phyloP scores from a whole-genome alignment of 2,329 filamentous ascomycete species.

The Paramyrothecium sp. region DNA sequence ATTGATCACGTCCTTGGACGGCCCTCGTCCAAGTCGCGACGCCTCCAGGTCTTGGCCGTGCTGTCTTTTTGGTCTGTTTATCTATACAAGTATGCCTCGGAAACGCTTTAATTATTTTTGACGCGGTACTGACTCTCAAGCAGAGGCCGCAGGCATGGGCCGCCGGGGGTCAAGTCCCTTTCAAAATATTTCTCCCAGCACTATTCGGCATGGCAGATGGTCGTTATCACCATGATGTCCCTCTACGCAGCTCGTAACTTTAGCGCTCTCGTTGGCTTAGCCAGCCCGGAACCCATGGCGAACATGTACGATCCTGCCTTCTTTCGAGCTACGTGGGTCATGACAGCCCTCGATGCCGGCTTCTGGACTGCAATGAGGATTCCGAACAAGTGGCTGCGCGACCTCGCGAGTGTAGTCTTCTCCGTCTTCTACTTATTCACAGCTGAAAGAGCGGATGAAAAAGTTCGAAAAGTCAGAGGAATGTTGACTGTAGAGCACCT shows the following conservation, averaged over 20 bases:
- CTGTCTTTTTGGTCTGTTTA: constrained; percentile 90
- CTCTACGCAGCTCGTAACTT: constrained; percentile 93
- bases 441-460: constrained; percentile 93
- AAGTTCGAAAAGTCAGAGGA: constrained; percentile 85
- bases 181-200: constrained; percentile 69
- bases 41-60: constrained; percentile 88
- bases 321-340: constrained; percentile 95
- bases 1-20: constrained; percentile 89
- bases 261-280: constrained; percentile 84
- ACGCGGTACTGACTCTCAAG: constrained; percentile 11
- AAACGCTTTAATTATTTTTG: background rate
- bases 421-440: constrained; percentile 88
- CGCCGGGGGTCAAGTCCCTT: constrained; percentile 68
- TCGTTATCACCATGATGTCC: constrained; percentile 84
- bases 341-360: constrained; percentile 90
- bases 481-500: constrained; percentile 88
- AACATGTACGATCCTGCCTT: constrained; percentile 92
- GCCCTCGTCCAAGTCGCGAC: constrained; percentile 86
- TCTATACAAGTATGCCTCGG: constrained; percentile 61
- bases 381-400: constrained; percentile 71
- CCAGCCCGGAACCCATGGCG: constrained; percentile 88
- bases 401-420: constrained; percentile 80
- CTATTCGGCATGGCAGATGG: constrained; percentile 85
- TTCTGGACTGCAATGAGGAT: constrained; percentile 99
- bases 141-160: constrained; percentile 85